phyloP scores from a whole-genome alignment of 1,284 basidiomycete genomes.

The Cutaneotrichosporon sp. region DNA sequence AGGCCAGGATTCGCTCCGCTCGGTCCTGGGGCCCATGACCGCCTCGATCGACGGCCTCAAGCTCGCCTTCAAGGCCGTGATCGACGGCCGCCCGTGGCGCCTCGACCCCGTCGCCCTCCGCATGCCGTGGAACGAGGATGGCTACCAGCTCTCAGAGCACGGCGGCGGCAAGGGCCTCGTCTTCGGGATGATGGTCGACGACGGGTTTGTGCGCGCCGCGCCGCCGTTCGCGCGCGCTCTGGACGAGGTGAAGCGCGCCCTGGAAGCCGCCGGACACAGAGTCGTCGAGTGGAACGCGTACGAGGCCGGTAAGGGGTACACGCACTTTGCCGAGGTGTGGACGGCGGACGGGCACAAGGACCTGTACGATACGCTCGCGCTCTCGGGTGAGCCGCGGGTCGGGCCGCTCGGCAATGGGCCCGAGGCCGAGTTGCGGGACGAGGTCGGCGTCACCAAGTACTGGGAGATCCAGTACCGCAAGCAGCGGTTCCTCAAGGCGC shows the following conservation, averaged over 20 bases:
- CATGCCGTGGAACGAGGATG: conserved; percentile 65
- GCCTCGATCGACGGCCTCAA: conserved; percentile 62
- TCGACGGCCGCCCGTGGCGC: conserved; percentile 63
- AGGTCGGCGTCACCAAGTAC: conserved; percentile 12
- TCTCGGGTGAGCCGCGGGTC: background rate
- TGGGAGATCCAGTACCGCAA: conserved; percentile 22
- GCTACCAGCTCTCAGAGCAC: conserved; percentile 57
- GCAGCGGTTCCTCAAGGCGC: conserved; percentile 13
- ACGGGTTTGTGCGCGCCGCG: conserved; percentile 63
- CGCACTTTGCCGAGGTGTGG: background rate
- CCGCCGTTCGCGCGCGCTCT: conserved; percentile 69
- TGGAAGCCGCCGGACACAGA: conserved; percentile 65
- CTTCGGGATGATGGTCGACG: conserved; percentile 54
- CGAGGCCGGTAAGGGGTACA: background rate
- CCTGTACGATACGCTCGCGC: background rate
- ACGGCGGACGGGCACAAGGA: conserved; percentile 19
- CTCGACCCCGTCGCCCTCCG: conserved; percentile 63
- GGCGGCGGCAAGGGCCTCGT: background rate
- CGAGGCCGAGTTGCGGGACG: conserved; percentile 6
- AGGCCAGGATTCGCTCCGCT: conserved; percentile 66
- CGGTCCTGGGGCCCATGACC: conserved; percentile 68
- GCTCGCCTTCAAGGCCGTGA: conserved; percentile 42
- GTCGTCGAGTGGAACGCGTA: conserved; percentile 47
- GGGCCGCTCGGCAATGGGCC: conserved; percentile 22
- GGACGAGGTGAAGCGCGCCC: conserved; percentile 60